Evolutionary conservation across 768 basidiomycete species (phyloP), one percentile per base, ranked within the genome.

Genomic region (Mycena belliarum): DNA sequence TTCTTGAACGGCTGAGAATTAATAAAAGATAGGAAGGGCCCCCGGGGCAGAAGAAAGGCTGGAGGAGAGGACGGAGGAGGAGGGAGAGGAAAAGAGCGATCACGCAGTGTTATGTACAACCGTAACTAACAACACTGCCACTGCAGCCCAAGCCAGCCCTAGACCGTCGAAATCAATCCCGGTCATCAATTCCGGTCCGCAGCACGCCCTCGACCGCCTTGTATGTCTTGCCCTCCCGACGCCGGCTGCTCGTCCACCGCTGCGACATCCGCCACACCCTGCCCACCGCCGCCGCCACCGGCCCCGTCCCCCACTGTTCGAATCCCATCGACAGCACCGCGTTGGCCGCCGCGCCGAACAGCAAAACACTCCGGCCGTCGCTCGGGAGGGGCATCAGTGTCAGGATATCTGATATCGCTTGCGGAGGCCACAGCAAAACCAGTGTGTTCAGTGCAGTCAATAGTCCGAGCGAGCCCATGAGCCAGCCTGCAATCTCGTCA

Each of bases 351-450:
- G 87, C 88, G 24, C 83, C 85, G 5, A 78, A 66, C 21, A 93
- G 75, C n/a, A 99, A 76, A 65, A 84, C 82, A 57, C 82, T 69
- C 54, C 91, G 85, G 60, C 85, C 95, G 25, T 79, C 66, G 46
- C 80, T 66, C 2, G 93, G 91, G 18, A 98, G 73, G 14, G 79
- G 70, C 81, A 95, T 86, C 67, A 98, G 78, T 61, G 89, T 87
- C 44, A 99, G 79, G 42, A 94, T 69, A 9, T 79, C 68, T 29
- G 78, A 77, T 44, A 95, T 63, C 9, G 77, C 69, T 35, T 74
- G 71, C 5, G 91, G 84, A 8, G 95, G 91, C 4, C 79, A 74
- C 38, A 98, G 78, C 35, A 98, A 75, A 52, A 96, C 83, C 57
- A 91, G 74, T 11, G 89, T 67, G 68, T 91, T 94, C 76, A 98